Conservation (phyloP, 768 basidiomycete genomes). For the Arthromyces matolae region DNA sequence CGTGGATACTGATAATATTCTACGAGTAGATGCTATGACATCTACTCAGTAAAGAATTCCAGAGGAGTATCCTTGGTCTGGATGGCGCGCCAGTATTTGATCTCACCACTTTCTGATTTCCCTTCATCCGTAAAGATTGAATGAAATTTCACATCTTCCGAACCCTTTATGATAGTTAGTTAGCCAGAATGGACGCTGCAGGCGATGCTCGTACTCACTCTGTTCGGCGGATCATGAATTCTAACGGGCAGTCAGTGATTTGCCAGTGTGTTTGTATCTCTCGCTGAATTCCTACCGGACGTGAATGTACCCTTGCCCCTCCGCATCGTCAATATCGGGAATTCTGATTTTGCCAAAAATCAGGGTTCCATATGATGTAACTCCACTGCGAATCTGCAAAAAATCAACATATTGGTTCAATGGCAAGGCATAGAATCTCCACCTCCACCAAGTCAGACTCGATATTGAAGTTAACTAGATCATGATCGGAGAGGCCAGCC, state of each 20-base stretch:
- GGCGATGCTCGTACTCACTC: constrained; percentile 35
- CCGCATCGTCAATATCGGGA: constrained; percentile 57
- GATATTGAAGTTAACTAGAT: constrained; percentile 51
- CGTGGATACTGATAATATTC: no score
- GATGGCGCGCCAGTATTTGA: constrained; percentile 56
- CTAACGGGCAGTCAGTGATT: no score
- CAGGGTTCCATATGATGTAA: constrained; percentile 63
- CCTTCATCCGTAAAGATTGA: constrained; percentile 64
- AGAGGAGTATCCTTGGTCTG: constrained; percentile 56
- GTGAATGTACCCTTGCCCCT: constrained; percentile 67
- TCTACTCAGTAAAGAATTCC: constrained; percentile 71
- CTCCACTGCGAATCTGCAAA: constrained; percentile 45
- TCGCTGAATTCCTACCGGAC: constrained; percentile 72
- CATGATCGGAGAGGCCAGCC: constrained; percentile 42
- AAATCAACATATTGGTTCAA: neutral
- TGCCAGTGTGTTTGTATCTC: no score
- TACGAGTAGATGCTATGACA: neutral
- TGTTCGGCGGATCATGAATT: constrained; percentile 73
- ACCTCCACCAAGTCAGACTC: constrained; percentile 42
- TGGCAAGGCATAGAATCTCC: constrained; percentile 10
- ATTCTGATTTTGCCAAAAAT: constrained; percentile 75
- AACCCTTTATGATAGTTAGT: constrained; percentile 41
- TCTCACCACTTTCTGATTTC: constrained; percentile 35
- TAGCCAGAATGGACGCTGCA: neutral
- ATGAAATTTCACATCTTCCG: constrained; percentile 66